These are phyloP conservation scores for Fusarium temperatum DNA, from an alignment of 2,329 filamentous ascomycete genomes.

Conservation along the genomic window DNA sequence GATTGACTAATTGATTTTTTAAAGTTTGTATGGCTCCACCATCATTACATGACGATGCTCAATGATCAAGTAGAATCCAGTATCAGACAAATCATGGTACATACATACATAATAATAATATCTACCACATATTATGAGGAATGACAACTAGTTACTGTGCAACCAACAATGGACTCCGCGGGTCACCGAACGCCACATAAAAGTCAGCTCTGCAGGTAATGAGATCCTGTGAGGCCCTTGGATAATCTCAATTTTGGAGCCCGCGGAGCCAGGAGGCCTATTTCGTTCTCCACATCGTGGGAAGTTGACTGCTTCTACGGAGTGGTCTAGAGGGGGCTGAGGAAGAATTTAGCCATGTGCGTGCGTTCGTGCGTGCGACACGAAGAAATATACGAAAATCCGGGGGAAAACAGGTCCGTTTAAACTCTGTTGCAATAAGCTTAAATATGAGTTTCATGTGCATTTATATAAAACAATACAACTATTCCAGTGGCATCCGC, in stretches of 20 bases:
- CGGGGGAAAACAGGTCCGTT: neutral
- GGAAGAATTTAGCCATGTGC: neutral
- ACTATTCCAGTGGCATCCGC: neutral
- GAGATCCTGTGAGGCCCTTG: neutral
- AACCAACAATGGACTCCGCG: neutral
- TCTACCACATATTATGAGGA: neutral
- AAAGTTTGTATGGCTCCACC: neutral
- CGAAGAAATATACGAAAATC: neutral
- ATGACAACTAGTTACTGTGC: neutral
- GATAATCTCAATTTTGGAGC: constrained; percentile 30
- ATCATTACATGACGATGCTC: neutral
- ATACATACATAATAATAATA: neutral
- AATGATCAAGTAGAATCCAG: neutral
- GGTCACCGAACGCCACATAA: neutral
- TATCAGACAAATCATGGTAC: neutral
- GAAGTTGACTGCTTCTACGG: neutral
- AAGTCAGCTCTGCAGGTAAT: neutral
- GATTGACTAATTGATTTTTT: neutral
- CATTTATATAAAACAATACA: neutral
- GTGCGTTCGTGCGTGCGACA: no score
- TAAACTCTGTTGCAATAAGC: neutral
- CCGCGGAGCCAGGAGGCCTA: constrained; percentile 13
- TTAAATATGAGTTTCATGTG: neutral
- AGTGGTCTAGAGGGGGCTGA: neutral
- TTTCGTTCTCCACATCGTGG: constrained; percentile 1